These are phyloP conservation scores for Kandelia obovata DNA, from an alignment of 345 rosid species.

Conservation along the genomic window DNA sequence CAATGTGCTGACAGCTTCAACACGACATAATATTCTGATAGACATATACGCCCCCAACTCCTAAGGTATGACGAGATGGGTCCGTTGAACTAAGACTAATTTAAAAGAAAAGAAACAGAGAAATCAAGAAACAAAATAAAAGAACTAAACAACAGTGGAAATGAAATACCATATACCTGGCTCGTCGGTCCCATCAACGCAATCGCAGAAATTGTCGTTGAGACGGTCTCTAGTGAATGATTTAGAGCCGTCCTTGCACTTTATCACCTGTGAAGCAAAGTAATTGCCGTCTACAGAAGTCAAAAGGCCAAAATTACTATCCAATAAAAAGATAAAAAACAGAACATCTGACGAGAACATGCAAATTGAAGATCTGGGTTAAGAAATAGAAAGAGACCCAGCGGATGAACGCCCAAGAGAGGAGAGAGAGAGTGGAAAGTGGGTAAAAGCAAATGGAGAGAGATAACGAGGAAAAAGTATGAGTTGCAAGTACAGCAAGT, in stretches of 20 bases:
- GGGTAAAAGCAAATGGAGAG: constrained; percentile 14
- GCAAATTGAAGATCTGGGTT: constrained; percentile 12
- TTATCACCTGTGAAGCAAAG: constrained; percentile 57
- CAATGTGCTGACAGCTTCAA: background rate
- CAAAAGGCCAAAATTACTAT: background rate
- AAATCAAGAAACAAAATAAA: background rate
- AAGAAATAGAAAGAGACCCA: constrained; percentile 39
- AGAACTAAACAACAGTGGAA: background rate
- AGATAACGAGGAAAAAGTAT: background rate
- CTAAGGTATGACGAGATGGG: too few relatives aligned
- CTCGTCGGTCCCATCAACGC: constrained; percentile 92
- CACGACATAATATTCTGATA: background rate
- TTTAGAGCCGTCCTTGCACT: constrained; percentile 81
- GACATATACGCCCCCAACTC: too few relatives aligned
- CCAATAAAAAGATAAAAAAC: background rate
- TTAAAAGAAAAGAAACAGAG: too few relatives aligned
- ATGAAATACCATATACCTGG: constrained; percentile 48
- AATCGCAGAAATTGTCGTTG: constrained; percentile 91
- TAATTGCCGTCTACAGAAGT: constrained; percentile 58
- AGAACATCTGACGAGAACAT: background rate
- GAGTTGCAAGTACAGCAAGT: background rate
- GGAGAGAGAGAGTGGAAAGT: constrained; percentile 29
- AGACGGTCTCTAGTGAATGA: constrained; percentile 72
- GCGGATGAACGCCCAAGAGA: constrained; percentile 63
- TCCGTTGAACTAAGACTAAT: too few relatives aligned